These are phyloP conservation scores for Fomitiporia mediterranea DNA, from an alignment of 1,284 basidiomycete species.

Conservation along the genomic window DNA sequence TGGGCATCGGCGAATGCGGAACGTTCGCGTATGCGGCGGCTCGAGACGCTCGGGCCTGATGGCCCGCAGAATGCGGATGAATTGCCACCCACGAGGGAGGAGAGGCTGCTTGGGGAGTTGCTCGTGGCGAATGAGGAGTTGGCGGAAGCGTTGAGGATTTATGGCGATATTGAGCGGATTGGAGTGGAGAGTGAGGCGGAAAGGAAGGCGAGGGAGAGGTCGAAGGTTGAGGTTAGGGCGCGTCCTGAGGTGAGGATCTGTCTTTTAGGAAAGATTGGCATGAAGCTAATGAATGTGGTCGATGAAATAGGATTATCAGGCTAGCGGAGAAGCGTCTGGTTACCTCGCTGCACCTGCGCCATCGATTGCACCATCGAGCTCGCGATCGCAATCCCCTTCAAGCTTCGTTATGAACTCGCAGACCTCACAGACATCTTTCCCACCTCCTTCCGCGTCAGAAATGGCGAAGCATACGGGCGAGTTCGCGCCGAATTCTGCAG, in stretches of 20 bases:
- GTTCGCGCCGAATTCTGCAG: not conserved
- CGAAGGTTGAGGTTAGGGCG: slow-evolving; percentile 53
- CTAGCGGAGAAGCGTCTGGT: not conserved
- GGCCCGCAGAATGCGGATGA: slow-evolving; percentile 19
- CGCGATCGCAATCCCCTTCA: slow-evolving; percentile 21
- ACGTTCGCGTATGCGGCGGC: slow-evolving; percentile 40
- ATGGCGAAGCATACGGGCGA: not conserved
- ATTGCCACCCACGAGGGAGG: slow-evolving; percentile 26
- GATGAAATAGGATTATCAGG: slow-evolving; percentile 1
- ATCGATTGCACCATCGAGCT: slow-evolving; percentile 23
- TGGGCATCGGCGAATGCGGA: slow-evolving; percentile 78
- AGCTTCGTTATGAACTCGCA: slow-evolving; percentile 5
- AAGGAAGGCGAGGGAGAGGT: slow-evolving; percentile 44
- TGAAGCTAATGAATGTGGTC: not conserved
- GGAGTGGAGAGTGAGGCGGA: slow-evolving; percentile 51
- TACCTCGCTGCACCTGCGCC: slow-evolving; percentile 10
- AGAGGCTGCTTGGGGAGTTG: slow-evolving; percentile 48
- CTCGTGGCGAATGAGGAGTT: slow-evolving; percentile 61
- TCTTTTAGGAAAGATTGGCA: too few species aligned
- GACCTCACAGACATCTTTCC: not conserved
- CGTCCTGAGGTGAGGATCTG: slow-evolving; percentile 41
- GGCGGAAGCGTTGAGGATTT: slow-evolving; percentile 41
- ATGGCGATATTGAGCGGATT: slow-evolving; percentile 65
- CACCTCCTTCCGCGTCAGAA: not conserved
- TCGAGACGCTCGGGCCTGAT: slow-evolving; percentile 22